These are phyloP conservation scores for Penicillium sp. DNA, from an alignment of 2,329 filamentous ascomycete genomes.

Conservation along the genomic window DNA sequence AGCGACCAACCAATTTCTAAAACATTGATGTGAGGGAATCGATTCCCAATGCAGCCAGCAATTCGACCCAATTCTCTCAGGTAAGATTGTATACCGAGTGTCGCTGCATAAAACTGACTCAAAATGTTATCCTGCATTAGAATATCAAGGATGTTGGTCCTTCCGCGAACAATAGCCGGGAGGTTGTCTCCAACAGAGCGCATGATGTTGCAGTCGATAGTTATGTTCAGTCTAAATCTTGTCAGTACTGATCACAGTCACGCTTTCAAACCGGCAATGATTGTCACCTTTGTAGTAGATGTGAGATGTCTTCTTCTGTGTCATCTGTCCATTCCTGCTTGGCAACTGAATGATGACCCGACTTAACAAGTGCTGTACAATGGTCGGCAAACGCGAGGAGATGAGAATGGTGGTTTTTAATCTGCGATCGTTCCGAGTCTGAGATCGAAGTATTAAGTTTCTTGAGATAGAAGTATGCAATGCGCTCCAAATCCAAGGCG, in stretches of 20 bases:
- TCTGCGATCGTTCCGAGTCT: neutral
- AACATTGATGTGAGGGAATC: slow-evolving; percentile 47
- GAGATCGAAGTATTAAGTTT: neutral
- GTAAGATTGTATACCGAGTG: slow-evolving; percentile 23
- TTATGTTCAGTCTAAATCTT: slow-evolving; percentile 3
- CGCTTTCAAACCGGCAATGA: too few species aligned
- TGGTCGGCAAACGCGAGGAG: slow-evolving; percentile 17
- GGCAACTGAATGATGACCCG: slow-evolving; percentile 13
- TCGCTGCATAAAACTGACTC: slow-evolving; percentile 35
- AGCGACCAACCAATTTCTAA: slow-evolving; percentile 39
- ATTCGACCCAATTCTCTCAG: slow-evolving; percentile 30
- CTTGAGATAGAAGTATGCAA: slow-evolving; percentile 24
- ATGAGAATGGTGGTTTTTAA: slow-evolving; percentile 12
- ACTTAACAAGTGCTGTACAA: slow-evolving; percentile 12
- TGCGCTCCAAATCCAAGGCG: slow-evolving; percentile 16
- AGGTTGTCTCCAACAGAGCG: slow-evolving; percentile 36
- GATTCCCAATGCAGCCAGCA: slow-evolving; percentile 39
- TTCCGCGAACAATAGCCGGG: slow-evolving; percentile 35
- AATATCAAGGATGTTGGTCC: slow-evolving; percentile 41
- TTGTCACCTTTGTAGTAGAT: slow-evolving; percentile 13
- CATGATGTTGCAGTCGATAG: slow-evolving; percentile 14
- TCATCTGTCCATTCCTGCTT: slow-evolving; percentile 15
- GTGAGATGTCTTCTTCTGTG: slow-evolving; percentile 6
- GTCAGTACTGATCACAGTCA: neutral
- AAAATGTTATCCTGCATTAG: slow-evolving; percentile 40